Evolutionary conservation across 139 green algal species (phyloP).

Genomic region (Micromonas pusilla): DNA sequence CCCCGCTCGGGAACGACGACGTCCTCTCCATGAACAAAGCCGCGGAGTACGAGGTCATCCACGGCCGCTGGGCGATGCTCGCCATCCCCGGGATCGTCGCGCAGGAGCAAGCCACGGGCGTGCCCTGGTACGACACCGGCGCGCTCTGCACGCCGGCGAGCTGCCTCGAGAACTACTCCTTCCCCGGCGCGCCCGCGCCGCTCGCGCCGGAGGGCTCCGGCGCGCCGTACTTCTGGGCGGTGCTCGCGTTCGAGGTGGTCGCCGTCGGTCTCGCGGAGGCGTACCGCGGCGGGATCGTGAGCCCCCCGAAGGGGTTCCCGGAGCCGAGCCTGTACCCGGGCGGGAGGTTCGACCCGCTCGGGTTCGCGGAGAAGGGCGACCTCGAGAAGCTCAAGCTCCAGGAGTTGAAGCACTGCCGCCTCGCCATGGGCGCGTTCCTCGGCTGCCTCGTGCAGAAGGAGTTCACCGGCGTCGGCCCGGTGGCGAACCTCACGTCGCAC

Average conservation of each 20-base stretch:
- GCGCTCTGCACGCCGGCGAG: background rate
- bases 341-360: slow-evolving; percentile 82
- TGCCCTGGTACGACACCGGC: slow-evolving; percentile 12
- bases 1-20: background rate
- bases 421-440: slow-evolving; percentile 83
- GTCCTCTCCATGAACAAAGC: background rate
- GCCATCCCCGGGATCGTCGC: background rate
- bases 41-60: slow-evolving; percentile 16
- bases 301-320: background rate
- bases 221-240: background rate
- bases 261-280: slow-evolving; percentile 49
- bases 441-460: slow-evolving; percentile 38
- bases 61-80: slow-evolving; percentile 11
- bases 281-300: background rate
- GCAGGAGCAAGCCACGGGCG: slow-evolving; percentile 2
- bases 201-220: slow-evolving; percentile 32
- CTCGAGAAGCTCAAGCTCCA: slow-evolving; percentile 68
- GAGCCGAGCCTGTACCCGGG: slow-evolving; percentile 48
- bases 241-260: slow-evolving; percentile 48
- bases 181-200: background rate
- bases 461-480: slow-evolving; percentile 26
- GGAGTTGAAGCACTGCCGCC: slow-evolving; percentile 91
- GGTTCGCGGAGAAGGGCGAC: slow-evolving; percentile 53
- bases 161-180: slow-evolving; percentile 3
- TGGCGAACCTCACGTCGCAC: slow-evolving; percentile 26